phyloP scores from a whole-genome alignment of 345 rosid genomes.

The Physaria fendleri region DNA sequence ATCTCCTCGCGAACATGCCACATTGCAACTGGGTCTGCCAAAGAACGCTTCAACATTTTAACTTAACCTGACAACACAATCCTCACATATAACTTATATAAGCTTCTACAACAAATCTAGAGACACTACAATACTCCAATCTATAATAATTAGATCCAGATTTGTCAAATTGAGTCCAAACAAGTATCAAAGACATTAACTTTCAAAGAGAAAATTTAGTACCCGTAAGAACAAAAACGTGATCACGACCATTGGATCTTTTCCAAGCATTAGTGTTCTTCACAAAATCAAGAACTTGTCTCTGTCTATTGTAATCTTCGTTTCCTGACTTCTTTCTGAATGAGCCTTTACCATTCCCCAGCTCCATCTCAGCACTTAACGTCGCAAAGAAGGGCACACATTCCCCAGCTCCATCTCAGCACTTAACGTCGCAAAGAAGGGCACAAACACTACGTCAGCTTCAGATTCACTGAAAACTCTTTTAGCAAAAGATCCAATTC shows the following conservation, averaged over 20 bases:
- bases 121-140: background rate
- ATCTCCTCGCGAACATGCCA: slow-evolving; percentile 89
- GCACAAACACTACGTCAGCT: slow-evolving; percentile 85
- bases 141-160: background rate
- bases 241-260: slow-evolving; percentile 76
- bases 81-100: slow-evolving; percentile 44
- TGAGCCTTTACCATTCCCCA: slow-evolving; percentile 57
- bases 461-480: slow-evolving; percentile 47
- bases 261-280: slow-evolving; percentile 69
- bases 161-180: background rate
- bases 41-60: slow-evolving; percentile 76
- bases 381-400: too few species aligned
- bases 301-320: slow-evolving; percentile 76
- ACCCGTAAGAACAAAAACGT: slow-evolving; percentile 94
- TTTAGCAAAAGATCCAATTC: slow-evolving; percentile 49
- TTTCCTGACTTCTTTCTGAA: slow-evolving; percentile 68
- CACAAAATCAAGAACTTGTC: slow-evolving; percentile 50
- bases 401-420: slow-evolving; percentile 95
- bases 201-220: background rate
- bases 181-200: background rate
- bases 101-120: slow-evolving; percentile 33
- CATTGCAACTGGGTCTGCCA: slow-evolving; percentile 99
- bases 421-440: slow-evolving; percentile 80
- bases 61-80: slow-evolving; percentile 53
- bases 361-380: too few species aligned